Percentiles rank a stretch among this genome's conserved stretches.
These are phyloP conservation scores for Arbutus unedo DNA, from an alignment of 148 eudicot genomes.

Conservation along the genomic window DNA sequence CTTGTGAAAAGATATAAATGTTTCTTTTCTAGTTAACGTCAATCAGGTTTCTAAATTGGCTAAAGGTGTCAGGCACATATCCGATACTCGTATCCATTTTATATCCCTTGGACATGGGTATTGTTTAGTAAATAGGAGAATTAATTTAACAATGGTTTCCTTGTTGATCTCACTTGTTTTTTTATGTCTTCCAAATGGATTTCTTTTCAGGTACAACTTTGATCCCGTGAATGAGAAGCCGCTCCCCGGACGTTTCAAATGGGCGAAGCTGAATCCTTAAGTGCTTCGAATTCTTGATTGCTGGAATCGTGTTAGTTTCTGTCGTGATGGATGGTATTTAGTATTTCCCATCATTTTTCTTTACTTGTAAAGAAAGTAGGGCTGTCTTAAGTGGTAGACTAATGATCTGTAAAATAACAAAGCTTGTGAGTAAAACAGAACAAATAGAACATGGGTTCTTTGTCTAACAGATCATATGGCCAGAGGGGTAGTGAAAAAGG, in stretches of 20 bases:
- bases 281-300: constrained; percentile 10
- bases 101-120: background rate
- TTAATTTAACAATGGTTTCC: background rate
- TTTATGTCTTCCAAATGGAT: background rate
- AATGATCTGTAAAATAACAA: constrained; percentile 37
- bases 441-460: constrained; percentile 29
- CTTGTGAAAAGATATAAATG: background rate
- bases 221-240: constrained; percentile 51
- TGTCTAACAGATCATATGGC: constrained; percentile 33
- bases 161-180: background rate
- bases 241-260: constrained; percentile 50
- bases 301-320: constrained; percentile 14
- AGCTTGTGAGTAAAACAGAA: constrained; percentile 27
- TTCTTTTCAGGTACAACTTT: constrained; percentile 49
- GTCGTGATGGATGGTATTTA: constrained; percentile 28
- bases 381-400: constrained; percentile 32
- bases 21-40: background rate
- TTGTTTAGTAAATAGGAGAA: background rate
- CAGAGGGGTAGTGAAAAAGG: constrained; percentile 16
- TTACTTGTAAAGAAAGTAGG: constrained; percentile 42
- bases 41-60: background rate
- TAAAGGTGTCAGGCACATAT: background rate
- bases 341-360: constrained; percentile 23
- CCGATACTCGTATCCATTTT: background rate
- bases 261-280: constrained; percentile 38